phyloP scores from a whole-genome alignment of 257 asterid species.

The Cynanchum wilfordii region DNA sequence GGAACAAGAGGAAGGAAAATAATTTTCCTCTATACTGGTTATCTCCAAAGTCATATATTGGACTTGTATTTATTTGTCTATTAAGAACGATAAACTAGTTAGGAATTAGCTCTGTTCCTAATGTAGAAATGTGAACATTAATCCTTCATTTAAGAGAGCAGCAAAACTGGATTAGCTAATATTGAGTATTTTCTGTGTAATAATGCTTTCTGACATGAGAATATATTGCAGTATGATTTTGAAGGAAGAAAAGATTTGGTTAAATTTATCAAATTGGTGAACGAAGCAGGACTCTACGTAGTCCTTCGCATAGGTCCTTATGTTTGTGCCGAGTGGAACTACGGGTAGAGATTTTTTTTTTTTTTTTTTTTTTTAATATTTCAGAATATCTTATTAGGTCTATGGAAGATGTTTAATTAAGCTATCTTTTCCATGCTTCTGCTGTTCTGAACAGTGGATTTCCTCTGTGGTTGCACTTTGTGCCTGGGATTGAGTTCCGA shows the following conservation, averaged over 20 bases:
- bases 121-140: neutral
- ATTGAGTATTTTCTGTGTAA: neutral
- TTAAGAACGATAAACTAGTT: neutral
- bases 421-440: neutral
- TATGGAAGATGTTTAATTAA: neutral
- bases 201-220: constrained; percentile 22
- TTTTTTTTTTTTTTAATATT: neutral
- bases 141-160: neutral
- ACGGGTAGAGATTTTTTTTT: constrained; percentile 44
- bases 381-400: neutral
- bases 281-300: constrained; percentile 62
- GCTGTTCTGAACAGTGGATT: constrained; percentile 59
- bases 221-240: constrained; percentile 61
- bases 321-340: constrained; percentile 92
- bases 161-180: neutral
- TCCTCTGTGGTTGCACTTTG: constrained; percentile 91
- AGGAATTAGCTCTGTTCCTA: neutral
- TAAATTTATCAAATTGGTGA: constrained; percentile 62
- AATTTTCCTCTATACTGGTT: neutral
- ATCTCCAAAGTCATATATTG: neutral
- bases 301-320: constrained; percentile 85
- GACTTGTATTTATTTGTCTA: neutral
- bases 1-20: constrained; percentile 9
- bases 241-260: constrained; percentile 79
- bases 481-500: constrained; percentile 72